These are phyloP conservation scores for Alloteropsis semialata DNA, from an alignment of 176 grass and related monocot species.

Conservation along the genomic window DNA sequence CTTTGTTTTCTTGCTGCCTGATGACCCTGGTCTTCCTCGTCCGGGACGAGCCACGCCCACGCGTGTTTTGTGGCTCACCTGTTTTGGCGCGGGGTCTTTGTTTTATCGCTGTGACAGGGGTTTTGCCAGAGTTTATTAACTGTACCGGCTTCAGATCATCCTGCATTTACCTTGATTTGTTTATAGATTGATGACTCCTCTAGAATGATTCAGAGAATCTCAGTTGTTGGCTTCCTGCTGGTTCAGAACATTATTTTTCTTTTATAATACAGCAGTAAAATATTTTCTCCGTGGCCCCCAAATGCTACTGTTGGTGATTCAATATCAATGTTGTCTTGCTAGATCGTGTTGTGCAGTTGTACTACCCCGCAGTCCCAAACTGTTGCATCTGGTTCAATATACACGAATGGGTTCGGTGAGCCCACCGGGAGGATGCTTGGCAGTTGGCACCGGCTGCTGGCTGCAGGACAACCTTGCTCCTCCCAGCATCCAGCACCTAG, in stretches of 20 bases:
- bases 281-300: not conserved
- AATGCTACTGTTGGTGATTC: not conserved
- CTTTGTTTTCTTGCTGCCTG: slow-evolving; percentile 15
- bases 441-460: not conserved
- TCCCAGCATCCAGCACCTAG: not conserved
- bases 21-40: slow-evolving; percentile 8
- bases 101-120: not conserved
- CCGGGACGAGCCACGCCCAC: not conserved
- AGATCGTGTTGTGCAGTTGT: not conserved
- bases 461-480: not conserved
- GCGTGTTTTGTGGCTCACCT: not conserved
- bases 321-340: not conserved
- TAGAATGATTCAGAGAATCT: not conserved
- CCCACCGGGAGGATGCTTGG: not conserved
- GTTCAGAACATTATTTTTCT: not conserved
- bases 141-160: not conserved
- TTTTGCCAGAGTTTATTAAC: not conserved
- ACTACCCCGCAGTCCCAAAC: not conserved
- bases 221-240: not conserved
- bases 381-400: not conserved
- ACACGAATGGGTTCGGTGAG: slow-evolving; percentile 7
- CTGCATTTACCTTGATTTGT: not conserved
- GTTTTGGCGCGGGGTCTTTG: slow-evolving; percentile 1
- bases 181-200: not conserved
- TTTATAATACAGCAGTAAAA: not conserved